Percentiles rank a stretch among this genome's conserved stretches.
phyloP scores from a whole-genome alignment of 2,329 filamentous ascomycete species.

The Paracoccidioides brasiliensis region DNA sequence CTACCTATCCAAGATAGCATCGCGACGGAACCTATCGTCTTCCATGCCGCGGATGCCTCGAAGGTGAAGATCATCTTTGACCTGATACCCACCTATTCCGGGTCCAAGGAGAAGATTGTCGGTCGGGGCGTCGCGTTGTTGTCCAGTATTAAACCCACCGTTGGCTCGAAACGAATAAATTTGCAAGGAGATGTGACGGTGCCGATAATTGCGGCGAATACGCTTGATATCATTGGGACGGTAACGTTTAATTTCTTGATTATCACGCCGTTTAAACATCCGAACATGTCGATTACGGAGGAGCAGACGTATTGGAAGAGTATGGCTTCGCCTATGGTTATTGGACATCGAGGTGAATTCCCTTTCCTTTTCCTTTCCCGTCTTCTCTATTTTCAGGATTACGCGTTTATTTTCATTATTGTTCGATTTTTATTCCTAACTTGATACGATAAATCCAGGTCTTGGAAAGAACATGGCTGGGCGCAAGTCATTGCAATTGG shows the following conservation, averaged over 20 bases:
- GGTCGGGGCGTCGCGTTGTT: constrained; percentile 81
- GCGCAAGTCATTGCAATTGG: constrained; percentile 79
- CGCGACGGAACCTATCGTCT: constrained; percentile 83
- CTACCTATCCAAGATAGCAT: constrained; percentile 89
- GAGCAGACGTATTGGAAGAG: constrained; percentile 96
- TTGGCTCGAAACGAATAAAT: constrained; percentile 79
- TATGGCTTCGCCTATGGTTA: constrained; percentile 72
- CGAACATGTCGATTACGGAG: constrained; percentile 82
- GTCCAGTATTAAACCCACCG: constrained; percentile 67
- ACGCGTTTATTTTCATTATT: not conserved
- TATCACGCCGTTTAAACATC: constrained; percentile 86
- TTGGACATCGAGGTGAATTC: constrained; percentile 45
- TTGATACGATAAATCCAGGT: constrained; percentile 39
- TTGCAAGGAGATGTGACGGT: constrained; percentile 86
- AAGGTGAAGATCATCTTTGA: constrained; percentile 89
- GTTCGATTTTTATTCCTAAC: constrained; percentile 12
- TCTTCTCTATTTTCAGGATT: not conserved
- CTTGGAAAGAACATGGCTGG: constrained; percentile 80
- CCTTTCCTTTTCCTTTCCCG: constrained; percentile 5
- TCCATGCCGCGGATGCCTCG: constrained; percentile 61
- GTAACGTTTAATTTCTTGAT: constrained; percentile 96
- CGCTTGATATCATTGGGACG: constrained; percentile 78
- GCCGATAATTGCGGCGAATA: constrained; percentile 71
- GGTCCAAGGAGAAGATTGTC: constrained; percentile 64
- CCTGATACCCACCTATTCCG: constrained; percentile 88